A percentile compares a stretch with the other conserved stretches of the same genome.
These are phyloP conservation scores for Ceratopteris richardii DNA, from an alignment of 75 land plant genomes.

Conservation along the genomic window DNA sequence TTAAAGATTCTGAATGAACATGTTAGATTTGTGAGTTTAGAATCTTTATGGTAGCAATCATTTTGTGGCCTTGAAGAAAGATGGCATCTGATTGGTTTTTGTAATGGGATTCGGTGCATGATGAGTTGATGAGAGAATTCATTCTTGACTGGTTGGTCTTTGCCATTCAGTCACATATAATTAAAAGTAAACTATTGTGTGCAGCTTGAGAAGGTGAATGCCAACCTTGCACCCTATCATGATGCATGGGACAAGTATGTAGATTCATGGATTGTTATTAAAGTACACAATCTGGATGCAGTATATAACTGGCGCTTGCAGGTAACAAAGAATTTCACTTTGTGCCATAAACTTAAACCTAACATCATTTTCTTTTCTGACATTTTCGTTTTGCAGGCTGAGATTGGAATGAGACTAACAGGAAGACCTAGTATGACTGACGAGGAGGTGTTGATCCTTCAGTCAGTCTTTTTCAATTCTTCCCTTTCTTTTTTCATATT, in stretches of 20 bases:
- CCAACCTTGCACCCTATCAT: conserved; percentile 71
- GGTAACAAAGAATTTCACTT: too few species aligned
- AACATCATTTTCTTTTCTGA: too few species aligned
- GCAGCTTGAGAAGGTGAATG: conserved; percentile 83
- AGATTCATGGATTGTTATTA: conserved; percentile 81
- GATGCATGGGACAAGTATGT: conserved; percentile 88
- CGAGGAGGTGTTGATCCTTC: conserved; percentile 86
- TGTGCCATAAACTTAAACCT: too few species aligned
- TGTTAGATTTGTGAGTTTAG: too few species aligned
- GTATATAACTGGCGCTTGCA: conserved; percentile 87
- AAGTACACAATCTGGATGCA: conserved; percentile 65
- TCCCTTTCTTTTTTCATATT: background rate
- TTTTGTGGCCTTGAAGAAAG: too few species aligned
- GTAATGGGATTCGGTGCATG: too few species aligned
- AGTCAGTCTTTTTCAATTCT: background rate
- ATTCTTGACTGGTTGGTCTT: too few species aligned
- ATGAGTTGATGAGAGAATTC: too few species aligned
- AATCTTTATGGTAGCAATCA: too few species aligned
- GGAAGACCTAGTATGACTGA: conserved; percentile 98
- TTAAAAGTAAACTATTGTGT: conserved; percentile 3
- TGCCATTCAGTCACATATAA: too few species aligned
- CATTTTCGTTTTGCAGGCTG: conserved; percentile 49
- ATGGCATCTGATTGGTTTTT: too few species aligned
- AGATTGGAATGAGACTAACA: conserved; percentile 71
- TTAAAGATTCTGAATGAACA: too few species aligned